These are phyloP conservation scores for Pestalotiopsis sp. DNA, from an alignment of 2,329 filamentous ascomycete species.

Conservation along the genomic window DNA sequence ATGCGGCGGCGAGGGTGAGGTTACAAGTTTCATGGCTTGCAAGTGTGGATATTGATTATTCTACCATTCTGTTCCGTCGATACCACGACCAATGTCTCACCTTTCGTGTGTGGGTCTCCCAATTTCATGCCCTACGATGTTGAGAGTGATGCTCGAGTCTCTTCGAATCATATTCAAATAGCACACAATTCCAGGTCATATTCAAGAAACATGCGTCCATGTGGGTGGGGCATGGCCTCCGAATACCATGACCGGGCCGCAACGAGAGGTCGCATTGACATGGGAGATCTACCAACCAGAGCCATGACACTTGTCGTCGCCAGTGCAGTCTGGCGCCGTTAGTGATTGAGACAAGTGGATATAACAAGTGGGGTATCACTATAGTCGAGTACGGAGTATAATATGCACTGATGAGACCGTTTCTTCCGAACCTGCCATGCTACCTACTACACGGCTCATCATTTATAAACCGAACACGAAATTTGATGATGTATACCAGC, in stretches of 20 bases:
- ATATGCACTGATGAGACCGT: neutral
- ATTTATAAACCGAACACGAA: neutral
- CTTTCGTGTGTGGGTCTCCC: no score
- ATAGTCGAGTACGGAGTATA: neutral
- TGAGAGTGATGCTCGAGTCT: no score
- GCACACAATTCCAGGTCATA: neutral
- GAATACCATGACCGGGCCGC: slow-evolving; percentile 4
- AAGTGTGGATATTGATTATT: neutral
- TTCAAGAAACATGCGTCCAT: neutral
- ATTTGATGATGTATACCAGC: neutral
- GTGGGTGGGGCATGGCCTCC: neutral
- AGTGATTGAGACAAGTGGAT: neutral
- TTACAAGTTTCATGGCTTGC: neutral
- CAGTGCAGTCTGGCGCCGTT: neutral
- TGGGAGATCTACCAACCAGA: slow-evolving; percentile 9
- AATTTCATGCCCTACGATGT: no score
- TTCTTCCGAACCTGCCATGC: neutral
- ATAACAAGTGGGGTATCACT: neutral
- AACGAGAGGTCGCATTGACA: slow-evolving; percentile 5
- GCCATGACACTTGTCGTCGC: slow-evolving; percentile 7
- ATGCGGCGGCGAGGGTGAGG: neutral
- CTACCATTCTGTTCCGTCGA: neutral
- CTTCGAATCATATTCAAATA: neutral
- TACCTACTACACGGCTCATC: neutral
- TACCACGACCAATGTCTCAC: neutral